A percentile compares a stretch with the other conserved stretches of the same genome.
phyloP scores from a whole-genome alignment of 2,329 filamentous ascomycete species.

The Fusarium setosum region DNA sequence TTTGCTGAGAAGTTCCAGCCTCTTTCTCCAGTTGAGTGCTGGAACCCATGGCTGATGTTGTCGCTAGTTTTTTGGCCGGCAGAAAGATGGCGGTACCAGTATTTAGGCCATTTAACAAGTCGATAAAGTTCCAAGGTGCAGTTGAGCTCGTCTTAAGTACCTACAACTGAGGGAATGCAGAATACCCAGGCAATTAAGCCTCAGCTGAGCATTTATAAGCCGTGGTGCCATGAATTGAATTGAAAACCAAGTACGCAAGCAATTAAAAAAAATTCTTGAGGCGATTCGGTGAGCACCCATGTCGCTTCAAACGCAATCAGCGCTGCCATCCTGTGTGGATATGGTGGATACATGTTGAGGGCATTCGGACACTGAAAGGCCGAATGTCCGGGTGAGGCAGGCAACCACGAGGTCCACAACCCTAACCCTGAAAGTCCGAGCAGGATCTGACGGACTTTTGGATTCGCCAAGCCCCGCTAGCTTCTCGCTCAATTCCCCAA shows the following conservation, averaged over 20 bases:
- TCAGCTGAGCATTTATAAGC: neutral
- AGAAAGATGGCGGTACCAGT: neutral
- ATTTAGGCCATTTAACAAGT: neutral
- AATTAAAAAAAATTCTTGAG: neutral
- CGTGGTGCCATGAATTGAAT: neutral
- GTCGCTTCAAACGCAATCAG: neutral
- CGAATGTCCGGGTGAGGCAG: constrained; percentile 19
- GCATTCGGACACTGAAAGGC: constrained; percentile 35
- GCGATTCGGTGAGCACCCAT: constrained; percentile 6
- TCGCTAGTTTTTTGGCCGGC: neutral
- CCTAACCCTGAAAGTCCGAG: constrained; percentile 22
- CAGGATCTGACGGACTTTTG: constrained; percentile 6
- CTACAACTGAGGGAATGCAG: neutral
- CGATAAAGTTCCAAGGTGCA: neutral
- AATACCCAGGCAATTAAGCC: constrained; percentile 1
- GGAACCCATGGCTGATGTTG: constrained; percentile 10
- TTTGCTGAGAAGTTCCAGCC: neutral
- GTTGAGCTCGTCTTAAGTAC: neutral
- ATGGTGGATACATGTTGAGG: constrained; percentile 25
- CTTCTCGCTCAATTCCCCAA: constrained; percentile 16
- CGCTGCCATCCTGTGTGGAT: constrained; percentile 22
- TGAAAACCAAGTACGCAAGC: neutral
- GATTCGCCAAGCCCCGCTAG: constrained; percentile 6
- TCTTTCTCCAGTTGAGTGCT: constrained; percentile 13
- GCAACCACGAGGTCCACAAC: neutral